Base-by-base conservation (phyloP, 2,329 filamentous ascomycete species). In the Fusarium piperis region DNA sequence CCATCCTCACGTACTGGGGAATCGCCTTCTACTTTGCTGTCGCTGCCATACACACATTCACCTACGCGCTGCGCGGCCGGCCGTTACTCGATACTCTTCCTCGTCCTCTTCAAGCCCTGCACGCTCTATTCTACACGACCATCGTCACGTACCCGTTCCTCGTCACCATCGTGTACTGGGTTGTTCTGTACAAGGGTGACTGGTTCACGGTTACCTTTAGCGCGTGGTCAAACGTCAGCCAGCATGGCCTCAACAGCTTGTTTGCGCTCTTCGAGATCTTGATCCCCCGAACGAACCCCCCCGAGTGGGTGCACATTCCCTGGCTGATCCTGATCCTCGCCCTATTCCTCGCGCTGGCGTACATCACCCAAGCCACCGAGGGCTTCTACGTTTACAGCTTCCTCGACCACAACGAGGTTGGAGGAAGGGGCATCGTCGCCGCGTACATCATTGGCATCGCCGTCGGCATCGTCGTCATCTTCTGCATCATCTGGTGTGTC, bases 1-100 rank as follows among this genome's bases (percentile, higher is more conserved):
- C 94, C 30, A 85, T 91, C 76, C 84, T 96, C 65, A 93, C 92
- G 11, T 96, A 92, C 85, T 96, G 93, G 93, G 93, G 93, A 2
- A 82, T 95, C 36, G 90, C 88, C 26, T 95, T 95, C 83, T 97
- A 97, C 85, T 91, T 92, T 79, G 85, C 90, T 63, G 83, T 91
- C 76, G 86, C 92, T 2, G 85, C 91, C 18, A 69, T 89, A 18
- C 93, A 97, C 83, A 94, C 92, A 7, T 82, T 89, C 59, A 86
- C 85, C 53, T 96, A 95, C 82, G 87, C 88, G 13, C 81, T 83
- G 44, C 82, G 82, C 30, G 86, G 87, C 48, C 78, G 79, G 4
- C 83, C 89, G 0, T 84, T 92, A 6, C 86, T 92, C 71, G 85
- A 89, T 75, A 81, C 82, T 33, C 87, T 90, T 81, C 90, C 90